A percentile compares a stretch with the other conserved stretches of the same genome.
Conservation (phyloP, 2,329 filamentous ascomycete species). For the Pseudocercospora musae region DNA sequence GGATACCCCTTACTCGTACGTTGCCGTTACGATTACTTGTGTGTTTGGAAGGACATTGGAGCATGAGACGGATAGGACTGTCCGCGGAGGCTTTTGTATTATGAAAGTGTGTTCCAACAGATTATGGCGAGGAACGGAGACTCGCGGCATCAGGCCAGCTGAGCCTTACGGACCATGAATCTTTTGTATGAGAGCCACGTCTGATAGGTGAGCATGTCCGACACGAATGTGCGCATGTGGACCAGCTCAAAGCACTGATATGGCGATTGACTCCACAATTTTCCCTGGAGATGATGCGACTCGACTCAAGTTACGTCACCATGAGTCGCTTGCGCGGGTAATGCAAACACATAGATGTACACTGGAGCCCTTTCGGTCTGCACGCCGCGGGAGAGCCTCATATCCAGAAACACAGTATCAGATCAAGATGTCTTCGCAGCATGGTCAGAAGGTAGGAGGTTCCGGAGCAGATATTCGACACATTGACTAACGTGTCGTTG, state of each 20-base stretch:
- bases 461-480: neutral
- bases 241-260: neutral
- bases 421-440: neutral
- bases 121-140: neutral
- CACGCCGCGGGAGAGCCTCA: neutral
- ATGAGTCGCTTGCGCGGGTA: neutral
- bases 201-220: neutral
- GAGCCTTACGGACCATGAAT: neutral
- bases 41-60: neutral
- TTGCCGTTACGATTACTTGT: neutral
- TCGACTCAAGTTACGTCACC: neutral
- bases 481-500: neutral
- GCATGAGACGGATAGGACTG: neutral
- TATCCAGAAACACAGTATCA: neutral
- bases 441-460: neutral
- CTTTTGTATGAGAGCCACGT: neutral
- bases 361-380: neutral
- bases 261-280: neutral
- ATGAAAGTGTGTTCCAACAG: neutral
- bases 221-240: neutral
- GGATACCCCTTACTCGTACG: constrained; percentile 1
- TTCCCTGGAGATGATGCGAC: neutral
- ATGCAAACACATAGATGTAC: neutral
- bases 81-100: neutral
- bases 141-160: neutral